Conservation (phyloP, 441 rosid genomes). For the Euphorbia schlechtendalii region DNA sequence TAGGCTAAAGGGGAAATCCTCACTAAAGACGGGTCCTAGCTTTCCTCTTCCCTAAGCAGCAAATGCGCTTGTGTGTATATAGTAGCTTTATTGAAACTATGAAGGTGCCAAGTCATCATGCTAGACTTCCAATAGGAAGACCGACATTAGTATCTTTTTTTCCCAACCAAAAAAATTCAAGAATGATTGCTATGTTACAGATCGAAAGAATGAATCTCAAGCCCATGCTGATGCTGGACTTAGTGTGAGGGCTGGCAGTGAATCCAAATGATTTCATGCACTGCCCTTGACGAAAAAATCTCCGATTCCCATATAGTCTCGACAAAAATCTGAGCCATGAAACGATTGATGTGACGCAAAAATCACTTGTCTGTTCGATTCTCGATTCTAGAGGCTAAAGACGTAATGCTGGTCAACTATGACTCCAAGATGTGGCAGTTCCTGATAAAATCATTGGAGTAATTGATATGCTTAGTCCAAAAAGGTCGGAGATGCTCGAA, state of each 20-base stretch:
- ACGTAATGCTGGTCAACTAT: conserved; percentile 32
- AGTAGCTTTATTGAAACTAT: conserved; percentile 24
- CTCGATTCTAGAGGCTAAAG: conserved; percentile 31
- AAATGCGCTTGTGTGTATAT: conserved; percentile 17
- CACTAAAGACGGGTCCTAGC: too few species aligned
- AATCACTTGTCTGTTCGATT: conserved; percentile 20
- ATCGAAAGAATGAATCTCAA: conserved; percentile 56
- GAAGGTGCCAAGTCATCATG: conserved; percentile 28
- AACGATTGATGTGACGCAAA: conserved; percentile 20
- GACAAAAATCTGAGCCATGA: conserved; percentile 17
- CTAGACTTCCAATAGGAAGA: too few species aligned
- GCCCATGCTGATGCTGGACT: too few species aligned
- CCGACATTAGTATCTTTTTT: too few species aligned
- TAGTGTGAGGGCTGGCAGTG: conserved; percentile 22
- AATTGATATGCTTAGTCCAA: conserved; percentile 91
- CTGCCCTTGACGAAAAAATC: conserved; percentile 23
- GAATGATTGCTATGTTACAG: conserved; percentile 56
- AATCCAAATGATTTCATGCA: conserved; percentile 23
- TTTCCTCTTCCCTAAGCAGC: conserved; percentile 30
- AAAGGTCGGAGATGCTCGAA: conserved; percentile 95
- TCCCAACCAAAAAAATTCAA: conserved; percentile 35
- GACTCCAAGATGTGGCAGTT: conserved; percentile 89
- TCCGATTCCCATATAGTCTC: conserved; percentile 24
- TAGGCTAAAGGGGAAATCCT: not conserved
- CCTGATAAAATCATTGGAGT: conserved; percentile 83